These are phyloP conservation scores for Phalaenopsis equestris DNA, from an alignment of 106 monocot genomes.

Conservation along the genomic window DNA sequence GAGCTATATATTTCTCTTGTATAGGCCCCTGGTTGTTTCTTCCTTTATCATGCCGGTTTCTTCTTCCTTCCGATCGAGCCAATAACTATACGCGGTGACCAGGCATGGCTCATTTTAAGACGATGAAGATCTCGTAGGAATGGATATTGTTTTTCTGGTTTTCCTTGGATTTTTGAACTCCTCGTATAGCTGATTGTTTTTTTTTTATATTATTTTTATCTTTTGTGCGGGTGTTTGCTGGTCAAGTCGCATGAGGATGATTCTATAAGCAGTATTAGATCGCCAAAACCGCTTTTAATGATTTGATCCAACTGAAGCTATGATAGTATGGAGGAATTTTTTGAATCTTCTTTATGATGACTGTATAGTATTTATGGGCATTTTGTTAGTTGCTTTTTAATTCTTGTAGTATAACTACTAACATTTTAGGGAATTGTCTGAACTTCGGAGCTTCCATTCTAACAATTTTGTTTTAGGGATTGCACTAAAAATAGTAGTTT, in stretches of 20 bases:
- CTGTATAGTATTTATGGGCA: not conserved
- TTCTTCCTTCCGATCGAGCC: not conserved
- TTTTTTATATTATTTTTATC: not conserved
- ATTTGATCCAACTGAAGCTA: not conserved
- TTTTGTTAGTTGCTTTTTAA: not conserved
- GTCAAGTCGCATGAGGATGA: not conserved
- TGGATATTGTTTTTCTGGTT: not conserved
- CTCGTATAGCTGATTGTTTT: not conserved
- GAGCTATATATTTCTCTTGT: not conserved
- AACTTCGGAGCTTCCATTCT: not conserved
- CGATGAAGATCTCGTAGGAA: not conserved
- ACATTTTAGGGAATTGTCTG: not conserved
- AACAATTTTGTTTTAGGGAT: conserved; percentile 1
- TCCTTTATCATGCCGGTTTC: not conserved
- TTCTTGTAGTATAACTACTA: not conserved
- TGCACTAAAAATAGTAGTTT: not conserved
- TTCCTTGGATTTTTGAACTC: not conserved
- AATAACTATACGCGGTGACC: not conserved
- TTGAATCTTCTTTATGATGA: not conserved
- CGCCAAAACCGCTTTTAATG: not conserved
- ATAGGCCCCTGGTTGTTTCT: not conserved
- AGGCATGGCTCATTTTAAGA: not conserved
- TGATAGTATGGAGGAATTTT: not conserved
- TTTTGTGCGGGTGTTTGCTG: not conserved
- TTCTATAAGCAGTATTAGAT: not conserved